Evolutionary conservation across 805 yeast genomes (phyloP), one percentile per base, ranked within the genome.

Genomic region (Candida ficus): DNA sequence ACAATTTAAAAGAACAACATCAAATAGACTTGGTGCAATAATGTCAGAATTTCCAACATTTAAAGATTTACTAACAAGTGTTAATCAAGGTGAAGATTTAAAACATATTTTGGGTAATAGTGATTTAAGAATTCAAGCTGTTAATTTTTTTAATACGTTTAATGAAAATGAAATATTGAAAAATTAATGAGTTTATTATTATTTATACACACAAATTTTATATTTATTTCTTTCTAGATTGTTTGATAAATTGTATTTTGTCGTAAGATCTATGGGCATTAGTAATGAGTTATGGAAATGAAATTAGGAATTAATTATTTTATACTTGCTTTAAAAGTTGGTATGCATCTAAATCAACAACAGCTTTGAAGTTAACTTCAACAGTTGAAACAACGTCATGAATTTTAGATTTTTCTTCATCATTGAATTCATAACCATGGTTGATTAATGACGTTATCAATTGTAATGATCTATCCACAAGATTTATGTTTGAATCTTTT

Each of bases 1-100:
- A 38, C 81, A 80, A 42, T 69, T 83, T 47, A 77, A 75, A 40
- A 63, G 69, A 46, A 69, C 83, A 70, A 79, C 84, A 3, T 70
- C 67, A 9, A 54, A 68, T 3, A 71, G 71, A 39, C 73, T 80
- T 0, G 69, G 70, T 34, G 62, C 68, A 17, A 60, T 81, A 3
- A 59, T 63, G 23, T 52, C 61, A 13, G 62, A 60, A 31, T 72
- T 73, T 47, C 61, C 66, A 3, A 63, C 67, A 7, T 58, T 80
- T 19, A 62, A 47, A 39, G 32, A 51, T 1, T 33, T 67, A 22
- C 47, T 45, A 17, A 38, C 47, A 35, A 65, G 49, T 60, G 61
- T 38, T 20, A 52, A 43, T 2, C 64, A 65, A 41, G 80, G 75
- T 1, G 65, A 67, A 43, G 64, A 67, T 36, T 54, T 76, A 14